Percentiles rank a stretch among this genome's conserved stretches.
phyloP scores from a whole-genome alignment of 2,329 filamentous ascomycete species.

The Didymella exigua region DNA sequence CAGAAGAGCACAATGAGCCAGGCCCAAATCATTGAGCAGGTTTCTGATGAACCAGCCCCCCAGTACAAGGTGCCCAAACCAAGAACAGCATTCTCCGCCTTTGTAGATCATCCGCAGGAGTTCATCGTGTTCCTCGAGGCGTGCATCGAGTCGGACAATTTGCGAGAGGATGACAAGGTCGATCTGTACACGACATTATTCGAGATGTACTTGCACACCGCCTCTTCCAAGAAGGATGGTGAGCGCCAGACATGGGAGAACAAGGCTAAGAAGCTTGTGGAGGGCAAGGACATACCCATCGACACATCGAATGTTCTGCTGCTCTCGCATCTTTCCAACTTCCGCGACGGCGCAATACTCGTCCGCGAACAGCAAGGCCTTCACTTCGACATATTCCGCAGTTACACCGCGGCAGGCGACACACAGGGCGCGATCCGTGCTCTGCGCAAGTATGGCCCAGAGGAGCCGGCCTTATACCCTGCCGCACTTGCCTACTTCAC shows the following conservation, averaged over 20 bases:
- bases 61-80: conserved; percentile 82
- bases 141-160: conserved; percentile 71
- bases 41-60: conserved; percentile 56
- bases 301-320: conserved; percentile 94
- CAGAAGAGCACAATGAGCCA: conserved; percentile 61
- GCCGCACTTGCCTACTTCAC: conserved; percentile 93
- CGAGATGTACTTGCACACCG: conserved; percentile 96
- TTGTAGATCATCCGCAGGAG: conserved; percentile 90
- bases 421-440: conserved; percentile 89
- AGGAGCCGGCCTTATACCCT: conserved; percentile 90
- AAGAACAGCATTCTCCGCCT: conserved; percentile 90
- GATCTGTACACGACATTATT: conserved; percentile 95
- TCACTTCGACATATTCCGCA: conserved; percentile 93
- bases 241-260: conserved; percentile 82
- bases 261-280: conserved; percentile 88
- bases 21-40: conserved; percentile 59
- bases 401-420: conserved; percentile 90
- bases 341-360: conserved; percentile 86
- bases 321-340: conserved; percentile 88
- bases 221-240: conserved; percentile 72
- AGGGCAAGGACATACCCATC: conserved; percentile 78
- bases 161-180: conserved; percentile 76
- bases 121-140: conserved; percentile 94
- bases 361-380: conserved; percentile 94
- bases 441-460: conserved; percentile 85